phyloP scores from a whole-genome alignment of 345 rosid genomes.

The Zanthoxylum bungeanum region DNA sequence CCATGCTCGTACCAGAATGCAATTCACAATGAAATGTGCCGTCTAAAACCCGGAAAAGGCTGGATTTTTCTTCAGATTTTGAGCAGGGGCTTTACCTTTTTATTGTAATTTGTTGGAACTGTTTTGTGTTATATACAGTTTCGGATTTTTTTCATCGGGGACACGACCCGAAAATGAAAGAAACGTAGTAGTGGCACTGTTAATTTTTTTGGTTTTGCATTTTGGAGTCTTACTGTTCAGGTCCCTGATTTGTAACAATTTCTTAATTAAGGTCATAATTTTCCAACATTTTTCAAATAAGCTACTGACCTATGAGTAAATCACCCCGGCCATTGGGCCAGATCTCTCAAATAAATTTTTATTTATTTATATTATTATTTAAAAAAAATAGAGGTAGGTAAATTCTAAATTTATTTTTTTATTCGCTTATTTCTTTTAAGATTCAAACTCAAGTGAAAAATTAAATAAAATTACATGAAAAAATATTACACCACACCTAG shows the following conservation, averaged over 20 bases:
- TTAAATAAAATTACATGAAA: too few species aligned
- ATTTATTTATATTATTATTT: too few species aligned
- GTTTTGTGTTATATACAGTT: background rate
- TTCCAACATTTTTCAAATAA: background rate
- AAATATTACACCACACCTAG: too few species aligned
- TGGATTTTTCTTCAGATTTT: background rate
- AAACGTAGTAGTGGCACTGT: background rate
- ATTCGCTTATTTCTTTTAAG: too few species aligned
- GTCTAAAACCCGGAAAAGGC: background rate
- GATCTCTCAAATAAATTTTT: too few species aligned
- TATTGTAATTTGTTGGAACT: background rate
- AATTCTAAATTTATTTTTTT: too few species aligned
- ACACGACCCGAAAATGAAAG: background rate
- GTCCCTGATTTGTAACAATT: background rate
- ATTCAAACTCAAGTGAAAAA: too few species aligned
- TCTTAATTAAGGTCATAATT: background rate
- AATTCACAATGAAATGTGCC: slow-evolving; percentile 1
- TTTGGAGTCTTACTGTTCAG: background rate
- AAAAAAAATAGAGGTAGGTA: too few species aligned
- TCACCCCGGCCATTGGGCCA: too few species aligned
- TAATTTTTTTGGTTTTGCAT: background rate
- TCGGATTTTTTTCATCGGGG: background rate
- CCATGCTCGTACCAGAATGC: slow-evolving; percentile 8
- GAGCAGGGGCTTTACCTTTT: background rate
- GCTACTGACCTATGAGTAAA: too few species aligned